Conservation (phyloP, 2,329 filamentous ascomycete genomes). For the Pseudogymnoascus sp. region DNA sequence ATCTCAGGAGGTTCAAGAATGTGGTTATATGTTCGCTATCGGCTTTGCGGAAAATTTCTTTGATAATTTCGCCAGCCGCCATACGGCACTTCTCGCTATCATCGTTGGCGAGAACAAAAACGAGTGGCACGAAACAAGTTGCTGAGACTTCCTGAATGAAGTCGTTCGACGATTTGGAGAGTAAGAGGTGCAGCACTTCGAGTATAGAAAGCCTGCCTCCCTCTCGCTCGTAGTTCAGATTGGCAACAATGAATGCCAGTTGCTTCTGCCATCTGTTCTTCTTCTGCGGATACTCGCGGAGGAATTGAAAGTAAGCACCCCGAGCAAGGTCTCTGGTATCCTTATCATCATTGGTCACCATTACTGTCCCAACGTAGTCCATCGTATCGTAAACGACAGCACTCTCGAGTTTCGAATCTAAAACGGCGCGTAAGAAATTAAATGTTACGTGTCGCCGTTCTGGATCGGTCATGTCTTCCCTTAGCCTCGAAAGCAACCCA, state of each 20-base stretch:
- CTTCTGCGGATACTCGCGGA: conserved; percentile 89
- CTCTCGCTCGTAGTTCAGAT: conserved; percentile 82
- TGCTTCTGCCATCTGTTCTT: conserved; percentile 86
- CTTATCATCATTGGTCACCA: conserved; percentile 92
- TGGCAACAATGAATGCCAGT: conserved; percentile 79
- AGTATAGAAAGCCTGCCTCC: conserved; percentile 88
- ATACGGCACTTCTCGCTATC: conserved; percentile 78
- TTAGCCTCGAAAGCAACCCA: conserved; percentile 71
- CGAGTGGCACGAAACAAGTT: conserved; percentile 77
- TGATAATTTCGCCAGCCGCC: conserved; percentile 72
- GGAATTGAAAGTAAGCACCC: conserved; percentile 86
- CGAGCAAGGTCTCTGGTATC: conserved; percentile 81
- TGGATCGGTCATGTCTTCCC: conserved; percentile 85
- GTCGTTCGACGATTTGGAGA: conserved; percentile 76
- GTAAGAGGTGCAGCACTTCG: conserved; percentile 80
- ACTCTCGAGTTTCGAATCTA: conserved; percentile 79
- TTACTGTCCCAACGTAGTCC: conserved; percentile 81
- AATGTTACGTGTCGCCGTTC: conserved; percentile 90
- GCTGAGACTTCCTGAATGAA: conserved; percentile 75
- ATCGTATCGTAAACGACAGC: conserved; percentile 85
- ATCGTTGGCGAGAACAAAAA: conserved; percentile 82
- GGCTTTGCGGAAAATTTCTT: conserved; percentile 71
- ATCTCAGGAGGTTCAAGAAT: conserved; percentile 63
- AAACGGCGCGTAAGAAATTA: conserved; percentile 82
- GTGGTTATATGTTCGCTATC: conserved; percentile 64